Conservation (phyloP, 1,284 basidiomycete species). For the Marasmius oreades region DNA sequence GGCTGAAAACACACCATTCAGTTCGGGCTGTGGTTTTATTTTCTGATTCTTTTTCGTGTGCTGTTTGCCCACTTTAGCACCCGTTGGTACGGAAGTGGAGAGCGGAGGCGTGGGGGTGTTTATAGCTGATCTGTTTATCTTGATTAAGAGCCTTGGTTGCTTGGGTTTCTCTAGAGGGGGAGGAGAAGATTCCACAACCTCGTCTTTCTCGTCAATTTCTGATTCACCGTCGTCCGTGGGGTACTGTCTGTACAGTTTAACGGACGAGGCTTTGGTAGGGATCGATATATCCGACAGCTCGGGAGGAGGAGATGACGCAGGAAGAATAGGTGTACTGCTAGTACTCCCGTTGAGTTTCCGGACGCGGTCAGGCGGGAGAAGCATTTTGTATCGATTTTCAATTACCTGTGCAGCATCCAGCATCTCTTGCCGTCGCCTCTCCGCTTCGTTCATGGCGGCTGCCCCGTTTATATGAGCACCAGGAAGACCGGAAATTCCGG, state of each 20-base stretch:
- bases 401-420: slow-evolving; percentile 58
- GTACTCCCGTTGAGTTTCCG: slow-evolving; percentile 17
- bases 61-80: slow-evolving; percentile 1
- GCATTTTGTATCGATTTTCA: slow-evolving; percentile 65
- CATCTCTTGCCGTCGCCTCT: slow-evolving; percentile 68
- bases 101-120: slow-evolving; percentile 22
- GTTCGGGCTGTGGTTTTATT: not conserved
- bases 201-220: slow-evolving; percentile 10
- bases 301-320: not conserved
- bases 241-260: not conserved
- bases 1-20: not conserved
- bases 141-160: slow-evolving; percentile 33
- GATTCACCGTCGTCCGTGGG: slow-evolving; percentile 6
- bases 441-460: slow-evolving; percentile 54
- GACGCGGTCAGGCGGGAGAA: slow-evolving; percentile 62
- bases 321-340: not conserved
- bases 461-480: slow-evolving; percentile 37
- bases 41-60: slow-evolving; percentile 9
- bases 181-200: not conserved
- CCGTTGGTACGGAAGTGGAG: slow-evolving; percentile 7
- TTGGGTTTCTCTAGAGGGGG: slow-evolving; percentile 10
- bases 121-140: slow-evolving; percentile 20
- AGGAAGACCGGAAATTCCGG: slow-evolving; percentile 22
- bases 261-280: not conserved
- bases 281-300: not conserved